These are phyloP conservation scores for Wickerhamiella dianesei DNA, from an alignment of 805 yeast species.

Conservation along the genomic window DNA sequence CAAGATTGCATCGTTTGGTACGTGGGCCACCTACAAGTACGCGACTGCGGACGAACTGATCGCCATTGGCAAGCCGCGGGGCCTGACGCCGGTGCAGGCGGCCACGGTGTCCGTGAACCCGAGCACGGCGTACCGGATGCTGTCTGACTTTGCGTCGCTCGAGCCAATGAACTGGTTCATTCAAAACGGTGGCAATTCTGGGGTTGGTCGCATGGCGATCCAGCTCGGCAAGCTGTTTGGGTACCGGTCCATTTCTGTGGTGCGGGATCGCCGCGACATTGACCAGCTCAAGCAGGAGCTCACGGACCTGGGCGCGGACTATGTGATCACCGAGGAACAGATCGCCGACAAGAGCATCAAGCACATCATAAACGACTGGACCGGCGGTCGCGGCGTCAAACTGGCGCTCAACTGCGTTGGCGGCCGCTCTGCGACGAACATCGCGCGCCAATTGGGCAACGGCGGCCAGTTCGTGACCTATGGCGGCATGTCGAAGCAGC, in stretches of 20 bases:
- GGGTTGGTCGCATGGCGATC: slow-evolving; percentile 82
- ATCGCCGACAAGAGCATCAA: slow-evolving; percentile 56
- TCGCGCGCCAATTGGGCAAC: slow-evolving; percentile 66
- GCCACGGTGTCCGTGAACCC: slow-evolving; percentile 92
- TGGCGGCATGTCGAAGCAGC: slow-evolving; percentile 96
- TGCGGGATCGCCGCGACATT: slow-evolving; percentile 72
- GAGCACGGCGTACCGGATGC: slow-evolving; percentile 79
- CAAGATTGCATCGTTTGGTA: slow-evolving; percentile 62
- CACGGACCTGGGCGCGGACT: slow-evolving; percentile 61
- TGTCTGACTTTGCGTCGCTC: slow-evolving; percentile 51
- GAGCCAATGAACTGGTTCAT: slow-evolving; percentile 72
- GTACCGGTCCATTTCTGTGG: slow-evolving; percentile 69
- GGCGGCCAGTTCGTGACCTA: slow-evolving; percentile 77
- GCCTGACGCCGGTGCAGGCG: slow-evolving; percentile 34
- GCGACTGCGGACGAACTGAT: slow-evolving; percentile 40
- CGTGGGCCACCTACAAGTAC: slow-evolving; percentile 79
- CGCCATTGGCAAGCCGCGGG: slow-evolving; percentile 38
- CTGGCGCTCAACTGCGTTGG: slow-evolving; percentile 89
- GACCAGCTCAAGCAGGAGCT: slow-evolving; percentile 47
- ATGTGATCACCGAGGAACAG: slow-evolving; percentile 81
- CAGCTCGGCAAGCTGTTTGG: slow-evolving; percentile 76
- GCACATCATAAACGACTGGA: slow-evolving; percentile 35
- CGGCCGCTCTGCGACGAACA: slow-evolving; percentile 67
- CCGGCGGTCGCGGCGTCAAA: slow-evolving; percentile 38
- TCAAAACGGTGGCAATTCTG: slow-evolving; percentile 94